Conservation (phyloP, 2,329 filamentous ascomycete species). For the Xylariaceae sp. region DNA sequence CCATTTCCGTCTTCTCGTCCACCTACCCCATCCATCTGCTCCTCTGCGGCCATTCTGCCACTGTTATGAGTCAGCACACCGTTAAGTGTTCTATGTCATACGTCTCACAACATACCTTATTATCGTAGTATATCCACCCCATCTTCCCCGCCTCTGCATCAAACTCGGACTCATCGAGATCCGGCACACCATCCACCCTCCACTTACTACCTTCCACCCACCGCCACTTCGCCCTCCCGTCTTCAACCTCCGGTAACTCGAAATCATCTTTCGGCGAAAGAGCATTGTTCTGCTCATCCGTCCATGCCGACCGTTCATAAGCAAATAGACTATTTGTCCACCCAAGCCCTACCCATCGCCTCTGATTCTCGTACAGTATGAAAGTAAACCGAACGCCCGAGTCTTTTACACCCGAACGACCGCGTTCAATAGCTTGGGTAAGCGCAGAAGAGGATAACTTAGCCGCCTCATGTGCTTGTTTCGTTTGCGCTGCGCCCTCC, state of each 20-base stretch:
- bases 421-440: slow-evolving; percentile 33
- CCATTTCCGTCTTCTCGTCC: slow-evolving; percentile 93
- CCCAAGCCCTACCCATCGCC: slow-evolving; percentile 88
- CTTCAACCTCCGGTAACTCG: slow-evolving; percentile 58
- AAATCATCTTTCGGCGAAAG: slow-evolving; percentile 71
- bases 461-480: slow-evolving; percentile 35
- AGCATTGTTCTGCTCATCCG: slow-evolving; percentile 87
- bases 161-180: slow-evolving; percentile 48
- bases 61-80: slow-evolving; percentile 38
- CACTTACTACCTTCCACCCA: slow-evolving; percentile 87
- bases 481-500: slow-evolving; percentile 17
- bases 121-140: slow-evolving; percentile 98
- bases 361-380: slow-evolving; percentile 92
- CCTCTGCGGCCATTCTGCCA: slow-evolving; percentile 87
- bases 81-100: not conserved
- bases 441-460: slow-evolving; percentile 30
- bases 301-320: slow-evolving; percentile 88
- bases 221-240: slow-evolving; percentile 57
- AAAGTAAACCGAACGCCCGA: slow-evolving; percentile 94
- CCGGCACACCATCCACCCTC: slow-evolving; percentile 73
- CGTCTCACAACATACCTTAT: slow-evolving; percentile 62
- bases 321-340: slow-evolving; percentile 91
- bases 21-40: slow-evolving; percentile 87
- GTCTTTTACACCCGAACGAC: slow-evolving; percentile 47
- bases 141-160: slow-evolving; percentile 59